Percentiles rank a stretch among this genome's conserved stretches.
phyloP scores from a whole-genome alignment of 2,329 filamentous ascomycete genomes.

The Tolypocladium paradoxum region DNA sequence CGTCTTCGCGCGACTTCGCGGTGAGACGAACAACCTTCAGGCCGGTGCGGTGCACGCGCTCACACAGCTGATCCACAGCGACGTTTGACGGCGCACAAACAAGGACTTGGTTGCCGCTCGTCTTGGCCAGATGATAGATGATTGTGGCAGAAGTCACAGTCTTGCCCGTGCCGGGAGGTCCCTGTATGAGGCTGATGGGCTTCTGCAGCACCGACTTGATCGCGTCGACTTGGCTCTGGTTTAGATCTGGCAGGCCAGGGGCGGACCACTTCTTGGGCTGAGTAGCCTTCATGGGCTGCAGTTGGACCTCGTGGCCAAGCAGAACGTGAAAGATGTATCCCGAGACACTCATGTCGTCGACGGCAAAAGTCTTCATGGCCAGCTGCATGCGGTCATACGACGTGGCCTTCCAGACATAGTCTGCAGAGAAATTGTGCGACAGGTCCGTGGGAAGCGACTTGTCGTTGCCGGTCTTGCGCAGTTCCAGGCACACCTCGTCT shows the following conservation, averaged over 20 bases:
- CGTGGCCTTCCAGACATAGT: conserved; percentile 99
- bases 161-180: conserved; percentile 93
- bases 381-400: conserved; percentile 99
- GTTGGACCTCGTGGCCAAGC: conserved; percentile 86
- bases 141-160: conserved; percentile 98
- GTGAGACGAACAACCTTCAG: conserved; percentile 95
- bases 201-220: conserved; percentile 93
- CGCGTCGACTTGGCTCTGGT: conserved; percentile 89
- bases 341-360: conserved; percentile 96
- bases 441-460: conserved; percentile 93
- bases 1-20: conserved; percentile 97
- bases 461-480: conserved; percentile 89
- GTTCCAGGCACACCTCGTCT: conserved; percentile 89
- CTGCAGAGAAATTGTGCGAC: conserved; percentile 94
- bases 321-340: conserved; percentile 98
- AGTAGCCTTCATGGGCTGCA: conserved; percentile 89
- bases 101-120: conserved; percentile 87
- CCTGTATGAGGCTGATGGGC: conserved; percentile 90
- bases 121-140: conserved; percentile 94
- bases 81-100: conserved; percentile 98
- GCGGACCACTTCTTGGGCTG: conserved; percentile 96
- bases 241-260: conserved; percentile 86
- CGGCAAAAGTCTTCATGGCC: conserved; percentile 97
- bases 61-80: conserved; percentile 93
- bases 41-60: conserved; percentile 88